A percentile compares a stretch with the other conserved stretches of the same genome.
Conservation (phyloP, 345 rosid species). For the Syzygium jambos region DNA sequence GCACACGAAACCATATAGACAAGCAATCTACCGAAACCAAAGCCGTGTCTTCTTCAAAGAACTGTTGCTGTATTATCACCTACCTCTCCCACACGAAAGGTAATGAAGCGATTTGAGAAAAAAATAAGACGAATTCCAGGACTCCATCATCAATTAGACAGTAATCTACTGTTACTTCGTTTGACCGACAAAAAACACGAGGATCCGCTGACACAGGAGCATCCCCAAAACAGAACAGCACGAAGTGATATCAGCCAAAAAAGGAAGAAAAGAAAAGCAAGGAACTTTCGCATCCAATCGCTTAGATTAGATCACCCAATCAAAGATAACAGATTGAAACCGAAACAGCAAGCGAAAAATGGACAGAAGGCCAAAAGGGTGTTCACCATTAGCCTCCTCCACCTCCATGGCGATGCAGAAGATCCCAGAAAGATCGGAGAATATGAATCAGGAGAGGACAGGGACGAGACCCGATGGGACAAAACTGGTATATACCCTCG, state of each 20-base stretch:
- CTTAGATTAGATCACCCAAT: not conserved
- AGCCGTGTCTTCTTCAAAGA: not conserved
- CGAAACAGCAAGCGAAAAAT: not conserved
- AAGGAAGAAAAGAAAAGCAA: not conserved
- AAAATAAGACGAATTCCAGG: not conserved
- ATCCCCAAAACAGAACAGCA: not conserved
- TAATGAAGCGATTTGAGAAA: not conserved
- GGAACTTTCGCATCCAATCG: not conserved
- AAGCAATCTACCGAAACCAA: not conserved
- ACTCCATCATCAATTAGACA: not conserved
- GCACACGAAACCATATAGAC: not conserved
- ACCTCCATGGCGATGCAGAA: conserved; percentile 1
- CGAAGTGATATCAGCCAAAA: not conserved
- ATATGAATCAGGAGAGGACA: not conserved
- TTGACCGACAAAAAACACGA: not conserved
- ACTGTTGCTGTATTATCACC: not conserved
- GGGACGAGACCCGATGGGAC: not conserved
- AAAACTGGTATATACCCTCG: not conserved
- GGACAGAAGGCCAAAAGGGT: too few species aligned
- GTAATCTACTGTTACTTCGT: not conserved
- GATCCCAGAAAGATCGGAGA: not conserved
- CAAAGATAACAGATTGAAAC: not conserved
- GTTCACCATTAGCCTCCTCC: conserved; percentile 26
- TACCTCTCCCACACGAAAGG: not conserved
- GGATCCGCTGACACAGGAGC: not conserved